Conservation (phyloP, 345 rosid genomes). For the Eucalyptus cloeziana region DNA sequence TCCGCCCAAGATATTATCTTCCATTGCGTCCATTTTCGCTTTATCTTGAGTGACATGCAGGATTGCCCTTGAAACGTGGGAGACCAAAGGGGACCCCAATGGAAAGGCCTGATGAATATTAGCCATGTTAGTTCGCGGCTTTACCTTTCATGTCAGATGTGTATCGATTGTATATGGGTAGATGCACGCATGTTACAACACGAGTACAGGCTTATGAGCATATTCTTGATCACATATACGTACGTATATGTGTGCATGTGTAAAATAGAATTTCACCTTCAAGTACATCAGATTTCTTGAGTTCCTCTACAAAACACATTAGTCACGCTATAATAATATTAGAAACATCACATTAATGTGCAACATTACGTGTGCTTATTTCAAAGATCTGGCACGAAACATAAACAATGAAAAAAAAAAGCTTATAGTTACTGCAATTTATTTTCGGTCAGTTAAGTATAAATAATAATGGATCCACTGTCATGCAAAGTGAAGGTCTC, state of each 20-base stretch:
- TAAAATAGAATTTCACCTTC: not conserved
- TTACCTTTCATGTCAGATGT: not conserved
- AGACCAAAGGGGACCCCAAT: constrained; percentile 13
- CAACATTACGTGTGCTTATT: not conserved
- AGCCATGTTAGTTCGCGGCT: not conserved
- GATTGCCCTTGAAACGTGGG: constrained; percentile 28
- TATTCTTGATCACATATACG: not conserved
- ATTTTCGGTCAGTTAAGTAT: too few relatives aligned
- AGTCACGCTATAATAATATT: not conserved
- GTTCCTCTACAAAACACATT: not conserved
- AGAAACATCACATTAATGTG: not conserved
- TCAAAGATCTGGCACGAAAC: not conserved
- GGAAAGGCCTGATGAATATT: constrained; percentile 19
- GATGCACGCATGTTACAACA: not conserved
- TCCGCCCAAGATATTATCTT: not conserved
- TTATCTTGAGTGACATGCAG: constrained; percentile 19
- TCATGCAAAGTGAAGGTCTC: too few relatives aligned
- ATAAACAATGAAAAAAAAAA: not conserved
- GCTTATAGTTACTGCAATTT: too few relatives aligned
- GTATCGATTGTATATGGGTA: not conserved
- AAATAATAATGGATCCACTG: too few relatives aligned
- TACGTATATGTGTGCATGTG: not conserved
- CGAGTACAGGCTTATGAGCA: not conserved
- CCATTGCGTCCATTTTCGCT: constrained; percentile 2
- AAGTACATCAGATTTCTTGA: not conserved